Conservation (phyloP, 2,329 filamentous ascomycete genomes). For the Paramyrothecium sp. region DNA sequence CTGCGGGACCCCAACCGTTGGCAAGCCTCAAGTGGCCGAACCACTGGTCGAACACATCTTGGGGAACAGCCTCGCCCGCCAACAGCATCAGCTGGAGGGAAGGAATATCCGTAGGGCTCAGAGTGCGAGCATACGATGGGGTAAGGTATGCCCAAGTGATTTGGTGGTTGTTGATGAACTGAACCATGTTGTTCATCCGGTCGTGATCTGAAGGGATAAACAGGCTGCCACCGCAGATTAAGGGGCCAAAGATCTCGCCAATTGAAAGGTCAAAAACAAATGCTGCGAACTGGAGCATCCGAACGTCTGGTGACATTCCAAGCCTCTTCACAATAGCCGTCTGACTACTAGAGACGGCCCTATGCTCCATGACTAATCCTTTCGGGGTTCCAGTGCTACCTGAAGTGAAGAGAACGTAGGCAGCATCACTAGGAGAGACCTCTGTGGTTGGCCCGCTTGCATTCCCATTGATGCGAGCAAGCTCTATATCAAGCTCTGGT, state of each 20-base stretch:
- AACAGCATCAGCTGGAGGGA: constrained; percentile 7
- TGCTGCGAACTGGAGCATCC: constrained; percentile 10
- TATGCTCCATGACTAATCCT: constrained; percentile 13
- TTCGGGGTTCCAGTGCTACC: constrained; percentile 16
- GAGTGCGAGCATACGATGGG: constrained; percentile 3
- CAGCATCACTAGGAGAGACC: neutral
- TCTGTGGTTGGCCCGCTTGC: neutral
- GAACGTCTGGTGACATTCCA: neutral
- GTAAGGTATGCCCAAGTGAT: constrained; percentile 7
- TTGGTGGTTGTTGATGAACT: neutral
- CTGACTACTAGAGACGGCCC: constrained; percentile 2
- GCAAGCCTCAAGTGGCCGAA: constrained; percentile 4
- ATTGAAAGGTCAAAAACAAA: constrained; percentile 10
- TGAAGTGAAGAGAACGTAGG: constrained; percentile 15
- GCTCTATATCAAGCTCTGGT: neutral
- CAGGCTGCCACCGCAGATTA: constrained; percentile 7
- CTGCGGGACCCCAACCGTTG: constrained; percentile 11
- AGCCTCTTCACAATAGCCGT: constrained; percentile 1
- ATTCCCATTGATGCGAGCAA: neutral
- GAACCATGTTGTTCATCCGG: constrained; percentile 2
- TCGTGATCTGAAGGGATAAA: constrained; percentile 9
- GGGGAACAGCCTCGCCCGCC: constrained; percentile 7
- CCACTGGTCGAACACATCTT: constrained; percentile 6
- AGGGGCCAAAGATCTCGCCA: constrained; percentile 5
- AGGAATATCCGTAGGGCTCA: constrained; percentile 6